Evolutionary conservation across 1,284 basidiomycete species (phyloP).

Genomic region (Boletus semigastroideus): DNA sequence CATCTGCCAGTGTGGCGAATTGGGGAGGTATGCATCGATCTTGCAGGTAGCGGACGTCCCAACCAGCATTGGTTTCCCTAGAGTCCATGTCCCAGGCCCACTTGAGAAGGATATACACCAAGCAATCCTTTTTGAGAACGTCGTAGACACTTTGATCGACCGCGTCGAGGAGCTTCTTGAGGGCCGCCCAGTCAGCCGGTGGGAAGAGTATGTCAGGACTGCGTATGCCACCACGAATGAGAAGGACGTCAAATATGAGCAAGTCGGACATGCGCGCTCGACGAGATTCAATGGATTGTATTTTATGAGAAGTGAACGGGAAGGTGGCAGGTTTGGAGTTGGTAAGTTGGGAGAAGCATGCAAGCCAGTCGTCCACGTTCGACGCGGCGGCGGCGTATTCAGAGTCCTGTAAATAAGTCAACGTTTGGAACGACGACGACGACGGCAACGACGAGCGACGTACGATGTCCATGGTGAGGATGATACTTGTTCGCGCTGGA

Average conservation of each 20-base stretch:
- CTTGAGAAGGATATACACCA: conserved; percentile 75
- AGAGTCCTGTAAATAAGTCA: conserved; percentile 18
- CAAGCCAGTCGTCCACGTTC: conserved; percentile 24
- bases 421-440: not conserved
- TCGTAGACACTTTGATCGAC: conserved; percentile 67
- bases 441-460: conserved; percentile 15
- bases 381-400: not conserved
- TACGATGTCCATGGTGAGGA: conserved; percentile 41
- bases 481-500: conserved; percentile 10
- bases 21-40: conserved; percentile 68
- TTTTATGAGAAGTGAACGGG: conserved; percentile 23
- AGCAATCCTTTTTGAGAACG: conserved; percentile 70
- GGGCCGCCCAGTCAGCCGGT: conserved; percentile 51
- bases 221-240: conserved; percentile 60
- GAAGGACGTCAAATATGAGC: conserved; percentile 73
- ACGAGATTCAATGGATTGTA: conserved; percentile 54
- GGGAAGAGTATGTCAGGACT: conserved; percentile 63
- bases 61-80: conserved; percentile 41
- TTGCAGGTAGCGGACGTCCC: conserved; percentile 45
- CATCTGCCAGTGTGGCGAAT: conserved; percentile 68
- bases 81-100: conserved; percentile 71
- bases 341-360: conserved; percentile 17
- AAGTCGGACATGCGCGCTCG: conserved; percentile 59
- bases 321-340: conserved; percentile 18
- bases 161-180: conserved; percentile 56